A percentile compares a stretch with the other conserved stretches of the same genome.
phyloP scores from a whole-genome alignment of 805 yeast species.

The Pichia cabralensis region DNA sequence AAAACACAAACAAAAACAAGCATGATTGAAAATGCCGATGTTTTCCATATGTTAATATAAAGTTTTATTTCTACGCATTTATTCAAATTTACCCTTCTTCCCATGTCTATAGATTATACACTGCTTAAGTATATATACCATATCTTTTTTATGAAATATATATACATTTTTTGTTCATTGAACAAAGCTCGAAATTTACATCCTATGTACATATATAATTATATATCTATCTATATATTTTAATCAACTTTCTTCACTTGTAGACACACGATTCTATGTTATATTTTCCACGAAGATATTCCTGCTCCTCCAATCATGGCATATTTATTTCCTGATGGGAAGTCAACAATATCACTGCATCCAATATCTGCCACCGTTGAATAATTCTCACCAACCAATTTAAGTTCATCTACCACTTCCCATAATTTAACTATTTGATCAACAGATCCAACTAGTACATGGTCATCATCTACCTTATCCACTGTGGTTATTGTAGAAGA shows the following conservation, averaged over 20 bases:
- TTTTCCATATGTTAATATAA: not conserved
- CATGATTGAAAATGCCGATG: too few relatives aligned
- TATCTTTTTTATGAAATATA: too few relatives aligned
- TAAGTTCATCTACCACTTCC: constrained; percentile 32
- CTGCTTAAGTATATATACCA: too few relatives aligned
- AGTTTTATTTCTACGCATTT: too few relatives aligned
- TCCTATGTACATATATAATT: too few relatives aligned
- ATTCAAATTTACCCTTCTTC: too few relatives aligned
- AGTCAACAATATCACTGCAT: constrained; percentile 36
- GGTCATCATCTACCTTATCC: constrained; percentile 21
- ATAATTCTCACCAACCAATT: constrained; percentile 34
- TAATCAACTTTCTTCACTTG: too few relatives aligned
- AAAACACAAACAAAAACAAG: constrained; percentile 91
- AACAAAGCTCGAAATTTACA: too few relatives aligned
- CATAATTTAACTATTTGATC: constrained; percentile 73
- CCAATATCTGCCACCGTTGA: constrained; percentile 93
- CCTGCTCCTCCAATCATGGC: constrained; percentile 77
- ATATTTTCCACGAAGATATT: constrained; percentile 25
- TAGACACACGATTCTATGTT: too few relatives aligned
- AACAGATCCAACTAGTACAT: constrained; percentile 59
- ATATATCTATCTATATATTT: not conserved
- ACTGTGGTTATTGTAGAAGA: constrained; percentile 79
- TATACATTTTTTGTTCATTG: too few relatives aligned
- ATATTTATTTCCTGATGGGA: constrained; percentile 21
- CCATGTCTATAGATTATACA: too few relatives aligned